A percentile compares a stretch with the other conserved stretches of the same genome.
phyloP scores from a whole-genome alignment of 169 alveolate species.

The Plasmodium gonderi region DNA sequence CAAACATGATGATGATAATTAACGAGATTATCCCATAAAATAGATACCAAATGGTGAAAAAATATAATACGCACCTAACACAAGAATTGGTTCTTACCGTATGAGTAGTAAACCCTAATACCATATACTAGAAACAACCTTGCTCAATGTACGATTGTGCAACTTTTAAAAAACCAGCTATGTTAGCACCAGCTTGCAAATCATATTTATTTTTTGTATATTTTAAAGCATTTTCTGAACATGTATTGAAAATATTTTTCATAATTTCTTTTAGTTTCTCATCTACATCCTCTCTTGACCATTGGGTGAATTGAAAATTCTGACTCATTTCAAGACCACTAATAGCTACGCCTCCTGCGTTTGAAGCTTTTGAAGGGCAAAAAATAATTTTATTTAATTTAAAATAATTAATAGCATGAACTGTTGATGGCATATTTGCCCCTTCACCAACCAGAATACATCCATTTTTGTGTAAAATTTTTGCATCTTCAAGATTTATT shows the following conservation, averaged over 20 bases:
- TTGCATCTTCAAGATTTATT: constrained; percentile 83
- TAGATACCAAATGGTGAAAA: not conserved
- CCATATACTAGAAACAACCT: constrained; percentile 79
- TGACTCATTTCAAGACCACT: constrained; percentile 91
- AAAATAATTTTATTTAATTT: constrained; percentile 77
- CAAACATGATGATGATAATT: not conserved
- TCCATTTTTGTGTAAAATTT: constrained; percentile 77
- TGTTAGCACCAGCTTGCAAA: constrained; percentile 89
- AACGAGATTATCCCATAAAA: too few relatives aligned
- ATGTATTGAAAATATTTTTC: constrained; percentile 80
- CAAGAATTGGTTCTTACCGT: too few relatives aligned
- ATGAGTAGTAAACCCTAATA: too few relatives aligned
- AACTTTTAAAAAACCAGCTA: constrained; percentile 89
- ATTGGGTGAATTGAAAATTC: constrained; percentile 82
- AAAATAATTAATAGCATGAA: constrained; percentile 83
- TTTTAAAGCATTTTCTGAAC: constrained; percentile 79
- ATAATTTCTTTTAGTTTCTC: constrained; percentile 82
- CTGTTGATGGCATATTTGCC: constrained; percentile 90
- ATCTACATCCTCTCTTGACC: constrained; percentile 88
- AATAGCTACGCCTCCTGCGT: constrained; percentile 92
- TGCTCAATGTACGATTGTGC: constrained; percentile 88
- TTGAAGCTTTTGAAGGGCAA: constrained; percentile 92
- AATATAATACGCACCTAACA: not conserved
- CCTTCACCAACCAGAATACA: constrained; percentile 86
- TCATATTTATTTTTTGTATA: constrained; percentile 81